A percentile compares a stretch with the other conserved stretches of the same genome.
These are phyloP conservation scores for Cucumis variabilis DNA, from an alignment of 331 rosid species.

Conservation along the genomic window DNA sequence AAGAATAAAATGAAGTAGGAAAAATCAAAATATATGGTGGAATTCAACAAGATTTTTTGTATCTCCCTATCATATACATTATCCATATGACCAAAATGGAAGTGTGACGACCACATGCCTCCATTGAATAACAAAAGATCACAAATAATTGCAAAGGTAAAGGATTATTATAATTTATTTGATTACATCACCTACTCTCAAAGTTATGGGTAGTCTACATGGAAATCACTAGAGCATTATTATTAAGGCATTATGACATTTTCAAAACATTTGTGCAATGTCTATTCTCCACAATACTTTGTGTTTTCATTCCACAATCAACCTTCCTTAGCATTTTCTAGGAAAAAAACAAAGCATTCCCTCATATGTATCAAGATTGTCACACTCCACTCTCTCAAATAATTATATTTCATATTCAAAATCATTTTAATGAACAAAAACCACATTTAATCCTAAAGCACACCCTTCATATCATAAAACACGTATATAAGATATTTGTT, in stretches of 20 bases:
- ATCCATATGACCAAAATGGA: conserved; percentile 17
- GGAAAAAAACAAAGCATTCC: conserved; percentile 7
- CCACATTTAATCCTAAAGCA: no score
- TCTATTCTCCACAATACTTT: conserved; percentile 30
- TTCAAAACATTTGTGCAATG: conserved; percentile 18
- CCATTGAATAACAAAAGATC: not conserved
- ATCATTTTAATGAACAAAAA: not conserved
- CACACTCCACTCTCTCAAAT: not conserved
- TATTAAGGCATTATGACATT: not conserved
- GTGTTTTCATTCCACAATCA: not conserved
- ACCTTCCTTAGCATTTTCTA: not conserved
- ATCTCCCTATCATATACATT: not conserved
- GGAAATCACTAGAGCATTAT: conserved; percentile 21
- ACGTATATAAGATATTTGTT: no score
- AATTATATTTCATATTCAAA: not conserved
- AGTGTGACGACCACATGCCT: conserved; percentile 33
- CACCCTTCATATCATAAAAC: no score
- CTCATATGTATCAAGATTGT: not conserved
- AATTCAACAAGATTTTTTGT: not conserved
- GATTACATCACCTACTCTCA: not conserved
- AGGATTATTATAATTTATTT: conserved; percentile 9
- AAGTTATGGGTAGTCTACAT: conserved; percentile 19
- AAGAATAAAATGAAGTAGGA: no score
- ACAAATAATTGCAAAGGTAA: conserved; percentile 14
- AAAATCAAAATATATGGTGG: not conserved